Conservation (phyloP, 305 asterid genomes). For the Fraxinus xanthoxyloides region DNA sequence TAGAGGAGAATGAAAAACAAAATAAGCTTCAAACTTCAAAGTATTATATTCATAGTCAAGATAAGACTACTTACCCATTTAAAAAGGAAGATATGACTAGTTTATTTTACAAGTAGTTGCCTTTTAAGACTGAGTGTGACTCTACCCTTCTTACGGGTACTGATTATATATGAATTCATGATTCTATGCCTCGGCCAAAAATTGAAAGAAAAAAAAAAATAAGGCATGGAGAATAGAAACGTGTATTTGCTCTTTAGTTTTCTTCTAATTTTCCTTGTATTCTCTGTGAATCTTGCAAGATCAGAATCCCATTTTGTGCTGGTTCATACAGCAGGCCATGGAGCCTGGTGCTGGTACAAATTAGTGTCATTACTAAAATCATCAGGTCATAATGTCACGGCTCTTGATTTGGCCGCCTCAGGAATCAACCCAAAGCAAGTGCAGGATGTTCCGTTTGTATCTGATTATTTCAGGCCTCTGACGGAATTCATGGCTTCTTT, state of each 20-base stretch:
- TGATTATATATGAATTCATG: not conserved
- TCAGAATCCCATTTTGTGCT: not conserved
- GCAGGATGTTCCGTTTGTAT: not conserved
- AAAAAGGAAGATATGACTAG: not conserved
- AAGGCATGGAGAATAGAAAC: not conserved
- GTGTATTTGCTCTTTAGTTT: not conserved
- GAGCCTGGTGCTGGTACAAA: not conserved
- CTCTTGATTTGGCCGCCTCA: not conserved
- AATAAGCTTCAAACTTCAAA: not conserved
- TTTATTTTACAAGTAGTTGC: not conserved
- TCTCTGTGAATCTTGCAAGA: not conserved
- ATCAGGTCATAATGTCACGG: not conserved
- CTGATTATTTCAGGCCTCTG: not conserved
- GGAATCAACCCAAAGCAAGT: not conserved
- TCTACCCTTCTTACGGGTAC: not conserved
- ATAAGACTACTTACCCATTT: not conserved
- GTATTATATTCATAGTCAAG: not conserved
- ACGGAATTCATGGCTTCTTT: not conserved
- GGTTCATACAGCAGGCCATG: not conserved
- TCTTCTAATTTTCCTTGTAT: not conserved
- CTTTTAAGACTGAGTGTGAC: not conserved
- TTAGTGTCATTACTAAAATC: not conserved
- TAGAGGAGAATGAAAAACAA: not conserved
- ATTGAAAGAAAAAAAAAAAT: not conserved
- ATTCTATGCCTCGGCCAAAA: not conserved